phyloP scores from a whole-genome alignment of 306 rosid genomes.

The Malus sieversii region DNA sequence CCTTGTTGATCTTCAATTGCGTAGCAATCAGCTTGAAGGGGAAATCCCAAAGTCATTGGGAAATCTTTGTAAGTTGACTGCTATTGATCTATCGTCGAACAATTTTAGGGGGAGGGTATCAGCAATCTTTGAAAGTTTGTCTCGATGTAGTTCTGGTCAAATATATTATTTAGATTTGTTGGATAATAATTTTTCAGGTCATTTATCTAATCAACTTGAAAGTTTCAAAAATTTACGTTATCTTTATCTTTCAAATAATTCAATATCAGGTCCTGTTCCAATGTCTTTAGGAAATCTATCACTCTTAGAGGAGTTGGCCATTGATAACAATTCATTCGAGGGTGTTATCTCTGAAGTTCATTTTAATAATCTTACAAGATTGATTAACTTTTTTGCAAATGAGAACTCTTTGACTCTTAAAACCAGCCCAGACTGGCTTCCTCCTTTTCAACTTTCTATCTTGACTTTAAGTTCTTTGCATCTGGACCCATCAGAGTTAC shows the following conservation, averaged over 20 bases:
- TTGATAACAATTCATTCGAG: background rate
- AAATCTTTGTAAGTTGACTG: background rate
- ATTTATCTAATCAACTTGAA: constrained; percentile 10
- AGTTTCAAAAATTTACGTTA: background rate
- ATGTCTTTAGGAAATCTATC: background rate
- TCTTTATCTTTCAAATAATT: background rate
- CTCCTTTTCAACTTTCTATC: no score
- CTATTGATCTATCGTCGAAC: background rate
- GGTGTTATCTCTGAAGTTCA: no score
- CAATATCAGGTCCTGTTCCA: background rate
- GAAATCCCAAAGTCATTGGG: background rate
- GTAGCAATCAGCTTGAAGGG: background rate
- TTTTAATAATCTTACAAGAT: no score
- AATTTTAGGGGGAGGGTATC: background rate
- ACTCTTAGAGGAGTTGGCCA: background rate
- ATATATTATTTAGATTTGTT: background rate
- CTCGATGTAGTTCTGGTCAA: no score
- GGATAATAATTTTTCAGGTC: background rate
- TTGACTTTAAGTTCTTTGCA: no score
- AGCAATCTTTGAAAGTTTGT: background rate
- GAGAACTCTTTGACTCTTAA: no score
- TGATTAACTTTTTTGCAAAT: no score
- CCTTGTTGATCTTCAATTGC: background rate
- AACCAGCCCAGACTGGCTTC: no score
- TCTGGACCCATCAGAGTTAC: no score